Evolutionary conservation across 2,329 filamentous ascomycete genomes (phyloP).

Genomic region (Lecanicillium sp.): DNA sequence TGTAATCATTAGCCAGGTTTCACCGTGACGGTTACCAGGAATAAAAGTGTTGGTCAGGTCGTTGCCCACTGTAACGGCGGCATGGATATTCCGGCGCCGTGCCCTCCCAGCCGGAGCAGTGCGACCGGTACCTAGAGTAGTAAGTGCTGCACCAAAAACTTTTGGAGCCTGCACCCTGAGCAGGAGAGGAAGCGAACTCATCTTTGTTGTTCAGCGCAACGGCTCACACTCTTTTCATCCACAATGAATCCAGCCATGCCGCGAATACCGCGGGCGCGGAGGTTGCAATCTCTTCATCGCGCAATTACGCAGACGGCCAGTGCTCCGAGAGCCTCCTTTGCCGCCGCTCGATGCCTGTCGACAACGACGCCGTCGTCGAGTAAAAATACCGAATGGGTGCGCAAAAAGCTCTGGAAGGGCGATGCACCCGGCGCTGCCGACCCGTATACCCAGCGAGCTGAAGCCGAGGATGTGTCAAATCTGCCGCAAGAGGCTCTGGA

Average conservation of each 20-base stretch:
- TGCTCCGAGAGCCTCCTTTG: conserved; percentile 17
- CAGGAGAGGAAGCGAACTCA: neutral
- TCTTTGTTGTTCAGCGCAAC: neutral
- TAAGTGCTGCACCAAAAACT: conserved; percentile 6
- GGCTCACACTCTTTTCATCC: neutral
- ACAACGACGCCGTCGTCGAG: conserved; percentile 22
- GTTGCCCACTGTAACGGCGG: too few species aligned
- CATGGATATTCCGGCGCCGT: too few species aligned
- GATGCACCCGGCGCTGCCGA: conserved; percentile 29
- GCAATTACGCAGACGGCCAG: conserved; percentile 14
- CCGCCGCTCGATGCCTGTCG: conserved; percentile 22
- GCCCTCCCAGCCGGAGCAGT: too few species aligned
- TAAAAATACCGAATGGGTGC: conserved; percentile 29
- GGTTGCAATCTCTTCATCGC: conserved; percentile 22
- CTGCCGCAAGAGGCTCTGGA: conserved; percentile 23
- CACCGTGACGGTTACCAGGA: too few species aligned
- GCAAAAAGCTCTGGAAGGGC: conserved; percentile 31
- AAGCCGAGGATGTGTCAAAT: conserved; percentile 19
- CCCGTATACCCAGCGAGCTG: conserved; percentile 26
- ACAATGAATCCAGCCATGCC: conserved; percentile 24
- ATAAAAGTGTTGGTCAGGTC: too few species aligned
- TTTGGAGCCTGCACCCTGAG: conserved; percentile 3
- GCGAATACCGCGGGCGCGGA: conserved; percentile 30
- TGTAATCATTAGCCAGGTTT: too few species aligned
- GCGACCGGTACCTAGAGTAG: too few species aligned